A percentile compares a stretch with the other conserved stretches of the same genome.
phyloP scores from a whole-genome alignment of 306 rosid genomes.

The Erythrophleum fordii region DNA sequence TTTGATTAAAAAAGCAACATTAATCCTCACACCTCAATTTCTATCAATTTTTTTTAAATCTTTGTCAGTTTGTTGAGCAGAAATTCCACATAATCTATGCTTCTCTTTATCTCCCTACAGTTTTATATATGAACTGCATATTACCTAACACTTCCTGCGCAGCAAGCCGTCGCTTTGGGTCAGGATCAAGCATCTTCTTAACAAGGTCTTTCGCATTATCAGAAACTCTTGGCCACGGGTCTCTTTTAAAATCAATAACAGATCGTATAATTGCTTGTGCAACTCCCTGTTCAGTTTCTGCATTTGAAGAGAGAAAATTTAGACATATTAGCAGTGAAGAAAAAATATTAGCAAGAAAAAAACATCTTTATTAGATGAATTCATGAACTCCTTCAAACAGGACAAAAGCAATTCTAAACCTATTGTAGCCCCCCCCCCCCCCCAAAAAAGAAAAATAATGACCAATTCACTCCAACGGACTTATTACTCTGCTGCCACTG shows the following conservation, averaged over 20 bases:
- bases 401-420: not conserved
- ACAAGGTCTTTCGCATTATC: constrained; percentile 95
- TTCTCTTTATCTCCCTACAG: constrained; percentile 16
- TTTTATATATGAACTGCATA: constrained; percentile 11
- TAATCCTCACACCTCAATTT: constrained; percentile 8
- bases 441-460: not conserved
- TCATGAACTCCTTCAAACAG: not conserved
- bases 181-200: constrained; percentile 93
- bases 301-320: constrained; percentile 33
- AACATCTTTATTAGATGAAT: not conserved
- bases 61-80: not conserved
- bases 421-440: too few species aligned
- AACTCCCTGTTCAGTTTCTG: constrained; percentile 98
- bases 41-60: not conserved
- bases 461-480: not conserved
- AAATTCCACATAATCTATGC: not conserved
- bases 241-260: constrained; percentile 86
- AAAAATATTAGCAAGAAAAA: not conserved
- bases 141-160: constrained; percentile 91
- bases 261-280: constrained; percentile 94
- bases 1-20: constrained; percentile 34
- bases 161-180: constrained; percentile 72
- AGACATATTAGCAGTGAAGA: constrained; percentile 1
- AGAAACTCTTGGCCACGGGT: constrained; percentile 96
- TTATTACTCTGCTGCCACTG: not conserved